Evolutionary conservation across 2,329 filamentous ascomycete species (phyloP).

Genomic region (Xylariomycetidae sp.): DNA sequence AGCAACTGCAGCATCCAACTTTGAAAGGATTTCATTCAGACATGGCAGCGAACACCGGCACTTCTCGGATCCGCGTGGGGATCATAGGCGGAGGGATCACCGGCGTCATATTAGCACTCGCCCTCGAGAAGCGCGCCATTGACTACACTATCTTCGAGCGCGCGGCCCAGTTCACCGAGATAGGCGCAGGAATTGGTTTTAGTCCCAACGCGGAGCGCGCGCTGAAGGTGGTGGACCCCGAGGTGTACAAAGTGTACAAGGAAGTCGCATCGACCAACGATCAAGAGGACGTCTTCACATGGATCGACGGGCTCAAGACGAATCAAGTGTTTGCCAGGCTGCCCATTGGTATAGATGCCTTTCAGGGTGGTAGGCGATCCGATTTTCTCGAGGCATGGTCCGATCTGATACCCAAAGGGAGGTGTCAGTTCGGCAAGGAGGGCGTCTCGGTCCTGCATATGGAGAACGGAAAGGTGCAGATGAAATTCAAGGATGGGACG

Average conservation of each 20-base stretch:
- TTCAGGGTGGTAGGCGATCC: conserved; percentile 35
- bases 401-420: conserved; percentile 21
- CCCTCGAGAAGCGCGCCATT: conserved; percentile 37
- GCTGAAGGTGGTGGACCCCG: conserved; percentile 34
- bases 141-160: conserved; percentile 44
- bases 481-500: conserved; percentile 29
- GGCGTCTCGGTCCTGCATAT: conserved; percentile 24
- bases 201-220: conserved; percentile 46
- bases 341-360: conserved; percentile 34
- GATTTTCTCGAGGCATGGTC: conserved; percentile 37
- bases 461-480: conserved; percentile 15
- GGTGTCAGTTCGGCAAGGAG: conserved; percentile 30
- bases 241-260: conserved; percentile 31
- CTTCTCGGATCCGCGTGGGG: conserved; percentile 30
- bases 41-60: no score
- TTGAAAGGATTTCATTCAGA: no score
- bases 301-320: conserved; percentile 31
- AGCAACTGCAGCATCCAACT: no score
- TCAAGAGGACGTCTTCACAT: conserved; percentile 36
- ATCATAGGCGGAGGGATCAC: conserved; percentile 50
- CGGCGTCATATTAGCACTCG: conserved; percentile 44
- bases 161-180: conserved; percentile 36
- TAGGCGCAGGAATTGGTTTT: conserved; percentile 48
- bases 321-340: conserved; percentile 30
- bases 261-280: conserved; percentile 19